Evolutionary conservation across 192 early-diverging fungal genomes (phyloP).

Genomic region (Rhizoclosmatium sp.): DNA sequence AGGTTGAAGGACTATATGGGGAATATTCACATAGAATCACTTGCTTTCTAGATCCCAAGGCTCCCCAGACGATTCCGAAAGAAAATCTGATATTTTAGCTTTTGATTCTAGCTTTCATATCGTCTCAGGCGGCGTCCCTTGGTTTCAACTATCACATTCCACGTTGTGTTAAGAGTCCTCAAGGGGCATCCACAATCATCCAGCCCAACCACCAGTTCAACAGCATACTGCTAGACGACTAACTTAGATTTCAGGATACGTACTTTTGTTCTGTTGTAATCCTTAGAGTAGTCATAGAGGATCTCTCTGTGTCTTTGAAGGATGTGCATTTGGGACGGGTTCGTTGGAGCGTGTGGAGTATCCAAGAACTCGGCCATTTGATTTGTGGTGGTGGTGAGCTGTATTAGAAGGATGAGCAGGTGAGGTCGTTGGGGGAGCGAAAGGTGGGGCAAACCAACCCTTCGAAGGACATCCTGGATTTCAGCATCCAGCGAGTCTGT

Average conservation of each 20-base stretch:
- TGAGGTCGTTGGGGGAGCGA: constrained; percentile 15
- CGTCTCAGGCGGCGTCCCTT: too few relatives aligned
- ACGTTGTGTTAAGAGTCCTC: too few relatives aligned
- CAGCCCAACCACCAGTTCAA: too few relatives aligned
- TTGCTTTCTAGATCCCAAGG: too few relatives aligned
- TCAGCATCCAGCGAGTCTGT: constrained; percentile 57
- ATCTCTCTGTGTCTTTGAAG: constrained; percentile 81
- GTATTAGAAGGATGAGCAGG: constrained; percentile 1
- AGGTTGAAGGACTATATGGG: too few relatives aligned
- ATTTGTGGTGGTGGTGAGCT: constrained; percentile 68
- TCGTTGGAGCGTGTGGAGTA: constrained; percentile 53
- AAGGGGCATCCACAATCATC: too few relatives aligned
- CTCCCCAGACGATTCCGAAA: too few relatives aligned
- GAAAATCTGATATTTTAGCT: too few relatives aligned
- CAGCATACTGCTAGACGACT: not conserved
- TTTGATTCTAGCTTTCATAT: too few relatives aligned
- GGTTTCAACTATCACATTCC: too few relatives aligned
- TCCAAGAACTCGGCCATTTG: constrained; percentile 72
- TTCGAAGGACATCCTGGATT: constrained; percentile 68
- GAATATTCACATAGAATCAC: too few relatives aligned
- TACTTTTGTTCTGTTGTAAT: constrained; percentile 77
- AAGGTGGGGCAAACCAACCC: constrained; percentile 54
- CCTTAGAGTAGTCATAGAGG: constrained; percentile 79
- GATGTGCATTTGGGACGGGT: constrained; percentile 74
- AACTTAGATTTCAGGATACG: not conserved